Base-by-base conservation (phyloP, 176 grass and related monocot species). In the Panicum miliaceum region DNA sequence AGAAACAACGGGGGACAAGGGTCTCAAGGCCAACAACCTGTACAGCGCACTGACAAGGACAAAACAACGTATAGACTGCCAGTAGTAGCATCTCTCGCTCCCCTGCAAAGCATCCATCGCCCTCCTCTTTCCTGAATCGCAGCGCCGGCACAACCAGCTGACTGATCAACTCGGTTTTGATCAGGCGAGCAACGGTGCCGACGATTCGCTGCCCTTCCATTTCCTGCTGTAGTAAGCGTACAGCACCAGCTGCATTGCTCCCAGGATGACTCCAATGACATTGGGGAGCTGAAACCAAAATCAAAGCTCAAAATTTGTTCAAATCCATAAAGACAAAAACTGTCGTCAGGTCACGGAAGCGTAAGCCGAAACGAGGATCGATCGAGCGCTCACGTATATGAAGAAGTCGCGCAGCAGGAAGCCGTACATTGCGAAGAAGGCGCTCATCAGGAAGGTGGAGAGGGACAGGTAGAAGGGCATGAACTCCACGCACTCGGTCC, bases 381-480 rank as follows among this genome's bases (percentile, higher is more conserved):
- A 71, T 60, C 0, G 51, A 75, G 22, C 6, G 71, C 91, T 94
- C 82, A 94, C 94, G 15, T 92, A 97, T 20, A 97, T 94, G 89
- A 92, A 97, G 71, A 88, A 81, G 73, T 97, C 90, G 3, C 60
- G 86, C 45, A 91, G 77, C 65, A 94, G 85, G 41, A 90, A 43
- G 2, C 94, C 94, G 12, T 97, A 94, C 20, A 79, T 38, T 14
- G 89, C 91, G 51, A 94, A 97, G 2, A 86, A 94, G 34, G 73
- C 41, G 25, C 92, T 91, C 91, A 86, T 94, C 47, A 97, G 83
- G 68, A 97, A 75, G 6, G 89, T 91, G 0, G 89, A 89, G 77
- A 97, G 89, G 58, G 94, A 97, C 5, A 97, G 84, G 61, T 90
- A 94, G 86, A 97, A 97, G 3, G 94, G 94, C 94, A 97, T 97